Evolutionary conservation across 1,284 basidiomycete genomes (phyloP).

Genomic region (Baeospora myosura): DNA sequence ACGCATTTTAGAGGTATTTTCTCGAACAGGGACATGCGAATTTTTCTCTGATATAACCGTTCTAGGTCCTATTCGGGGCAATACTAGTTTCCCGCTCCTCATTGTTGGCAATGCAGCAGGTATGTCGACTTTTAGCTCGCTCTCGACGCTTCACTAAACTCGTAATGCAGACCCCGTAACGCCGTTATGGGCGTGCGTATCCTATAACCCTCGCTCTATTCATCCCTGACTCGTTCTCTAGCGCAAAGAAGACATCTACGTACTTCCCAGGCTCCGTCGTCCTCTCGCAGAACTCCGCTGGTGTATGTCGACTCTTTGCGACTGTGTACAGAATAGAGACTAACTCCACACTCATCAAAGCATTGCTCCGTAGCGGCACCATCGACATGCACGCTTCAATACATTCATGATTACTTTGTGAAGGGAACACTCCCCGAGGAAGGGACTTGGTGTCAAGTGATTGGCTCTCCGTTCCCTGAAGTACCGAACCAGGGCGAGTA

Average conservation of each 20-base stretch:
- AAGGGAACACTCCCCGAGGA: constrained; percentile 12
- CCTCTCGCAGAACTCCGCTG: constrained; percentile 11
- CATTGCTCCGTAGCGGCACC: constrained; percentile 12
- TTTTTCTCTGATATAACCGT: not conserved
- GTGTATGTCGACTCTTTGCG: constrained; percentile 4
- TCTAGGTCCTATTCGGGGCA: constrained; percentile 10
- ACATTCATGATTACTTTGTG: constrained; percentile 11
- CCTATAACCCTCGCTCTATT: not conserved
- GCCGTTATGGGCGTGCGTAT: not conserved
- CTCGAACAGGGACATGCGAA: not conserved
- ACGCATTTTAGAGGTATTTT: too few species aligned
- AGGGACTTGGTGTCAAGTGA: constrained; percentile 8
- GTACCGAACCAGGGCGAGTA: too few species aligned
- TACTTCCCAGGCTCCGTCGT: constrained; percentile 12
- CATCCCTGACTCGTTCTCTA: not conserved
- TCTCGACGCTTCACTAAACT: not conserved
- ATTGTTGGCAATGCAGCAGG: constrained; percentile 13
- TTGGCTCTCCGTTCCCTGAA: not conserved
- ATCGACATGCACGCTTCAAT: constrained; percentile 8
- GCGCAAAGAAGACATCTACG: constrained; percentile 4
- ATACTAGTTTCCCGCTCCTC: constrained; percentile 11
- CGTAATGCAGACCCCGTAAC: constrained; percentile 9
- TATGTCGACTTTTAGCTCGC: not conserved
- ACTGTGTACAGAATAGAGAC: not conserved
- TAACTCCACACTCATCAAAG: constrained; percentile 1